Evolutionary conservation across 441 rosid species (phyloP), one percentile per base, ranked within the genome.

Genomic region (California macrophylla): DNA sequence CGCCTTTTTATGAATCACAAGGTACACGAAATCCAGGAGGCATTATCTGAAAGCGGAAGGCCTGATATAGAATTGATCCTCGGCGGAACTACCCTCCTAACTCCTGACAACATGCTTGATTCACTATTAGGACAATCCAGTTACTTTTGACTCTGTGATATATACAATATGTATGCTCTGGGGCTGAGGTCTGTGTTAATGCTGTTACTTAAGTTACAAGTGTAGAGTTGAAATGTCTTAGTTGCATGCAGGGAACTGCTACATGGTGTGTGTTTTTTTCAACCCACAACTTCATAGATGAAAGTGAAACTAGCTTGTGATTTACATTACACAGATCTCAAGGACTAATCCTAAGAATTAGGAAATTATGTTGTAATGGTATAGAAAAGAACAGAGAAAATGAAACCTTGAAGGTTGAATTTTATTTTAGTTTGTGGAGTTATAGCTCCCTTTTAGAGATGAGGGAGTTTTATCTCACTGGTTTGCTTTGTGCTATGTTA

Each of bases 61-160:
- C 96, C 96, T 2, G 95, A 93, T 68, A 68, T 86, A 63, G 89
- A 85, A 56, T 64, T 89, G 80, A 80, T 91, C 69, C 75, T 85
- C 16, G 98, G 98, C 1, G 98, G 98, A 79, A 91, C 98, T 18
- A 91, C 96, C 16, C 83, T 93, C 72, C 78, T 93, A 64, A 88
- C 93, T 13, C 96, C 98, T 10, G 85, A 84, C 32, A 84, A 83
- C 82, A 91, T 91, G 98, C 81, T 93, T 76, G 96, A 87, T 76
- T 74, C 87, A 70, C 79, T 93, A 26, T 40, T 89, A 69, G 96
- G 96, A 26, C 76, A 83, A 16, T 81, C 81, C 21, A 87, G 91
- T 79, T 81, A 73, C 76, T 77, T 83, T 36, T 91, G 85, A 89
- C 71, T 45, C 12, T 56, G 25, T 62, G 61, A 54, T 54, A 54